Evolutionary conservation across 192 early-diverging fungal genomes (phyloP).

Genomic region (Dissophora globulifera): DNA sequence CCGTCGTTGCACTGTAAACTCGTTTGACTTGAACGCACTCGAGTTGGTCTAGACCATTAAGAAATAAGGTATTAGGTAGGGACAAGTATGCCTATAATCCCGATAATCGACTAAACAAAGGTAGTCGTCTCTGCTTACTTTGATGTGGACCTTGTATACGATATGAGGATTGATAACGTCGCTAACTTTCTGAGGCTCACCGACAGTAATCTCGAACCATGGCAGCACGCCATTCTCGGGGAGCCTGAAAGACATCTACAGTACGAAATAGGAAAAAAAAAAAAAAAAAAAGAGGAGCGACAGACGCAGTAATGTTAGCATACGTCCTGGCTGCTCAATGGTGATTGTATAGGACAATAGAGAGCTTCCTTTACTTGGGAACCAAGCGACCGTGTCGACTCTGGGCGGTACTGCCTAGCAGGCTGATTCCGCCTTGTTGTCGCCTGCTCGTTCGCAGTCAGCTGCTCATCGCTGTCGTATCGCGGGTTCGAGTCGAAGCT

Average conservation of each 20-base stretch:
- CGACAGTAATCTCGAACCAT: constrained; percentile 74
- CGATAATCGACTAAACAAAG: too few species aligned
- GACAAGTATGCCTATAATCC: too few species aligned
- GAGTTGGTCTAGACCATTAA: constrained; percentile 82
- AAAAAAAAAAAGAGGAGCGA: not conserved
- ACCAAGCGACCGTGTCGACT: constrained; percentile 43
- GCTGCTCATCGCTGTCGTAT: constrained; percentile 39
- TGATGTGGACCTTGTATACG: constrained; percentile 87
- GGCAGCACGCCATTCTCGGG: constrained; percentile 59
- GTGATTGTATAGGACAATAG: too few species aligned
- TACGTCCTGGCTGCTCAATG: too few species aligned
- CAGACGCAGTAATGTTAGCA: too few species aligned
- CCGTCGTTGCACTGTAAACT: constrained; percentile 85
- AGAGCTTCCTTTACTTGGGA: constrained; percentile 14
- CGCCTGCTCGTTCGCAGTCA: not conserved
- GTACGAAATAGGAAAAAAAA: not conserved
- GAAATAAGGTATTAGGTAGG: too few species aligned
- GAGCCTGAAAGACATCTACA: constrained; percentile 52
- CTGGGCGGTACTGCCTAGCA: constrained; percentile 31
- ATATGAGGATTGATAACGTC: constrained; percentile 89
- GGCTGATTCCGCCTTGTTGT: not conserved
- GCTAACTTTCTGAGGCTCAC: constrained; percentile 91
- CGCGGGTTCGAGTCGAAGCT: constrained; percentile 37
- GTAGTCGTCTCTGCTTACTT: constrained; percentile 60
- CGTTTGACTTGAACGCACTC: constrained; percentile 77